phyloP scores from a whole-genome alignment of 2,329 filamentous ascomycete genomes.

The Fusarium foetens region DNA sequence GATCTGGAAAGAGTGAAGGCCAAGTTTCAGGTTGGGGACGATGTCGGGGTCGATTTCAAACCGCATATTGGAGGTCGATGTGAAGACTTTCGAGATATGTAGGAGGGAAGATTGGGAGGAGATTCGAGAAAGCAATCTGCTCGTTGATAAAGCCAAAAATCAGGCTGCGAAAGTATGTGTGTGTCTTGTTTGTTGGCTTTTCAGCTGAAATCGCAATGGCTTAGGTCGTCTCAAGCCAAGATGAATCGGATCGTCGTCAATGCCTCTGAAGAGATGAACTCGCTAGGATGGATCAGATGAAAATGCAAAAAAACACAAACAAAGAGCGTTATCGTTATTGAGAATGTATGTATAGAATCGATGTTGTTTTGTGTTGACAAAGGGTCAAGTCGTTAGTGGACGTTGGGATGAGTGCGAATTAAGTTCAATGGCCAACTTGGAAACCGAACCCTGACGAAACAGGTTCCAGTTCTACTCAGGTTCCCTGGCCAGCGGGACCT shows the following conservation, averaged over 20 bases:
- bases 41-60: constrained; percentile 65
- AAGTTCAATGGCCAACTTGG: constrained; percentile 23
- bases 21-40: constrained; percentile 66
- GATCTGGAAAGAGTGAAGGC: constrained; percentile 66
- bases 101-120: background rate
- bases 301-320: constrained; percentile 11
- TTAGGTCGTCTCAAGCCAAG: constrained; percentile 15
- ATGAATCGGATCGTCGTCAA: constrained; percentile 23
- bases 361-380: constrained; percentile 17
- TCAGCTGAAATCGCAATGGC: constrained; percentile 36
- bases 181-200: constrained; percentile 29
- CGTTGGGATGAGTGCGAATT: constrained; percentile 24
- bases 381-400: background rate
- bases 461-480: constrained; percentile 33
- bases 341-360: background rate
- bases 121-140: background rate
- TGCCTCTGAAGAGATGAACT: constrained; percentile 8
- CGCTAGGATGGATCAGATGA: background rate
- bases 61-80: constrained; percentile 50
- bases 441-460: constrained; percentile 38
- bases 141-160: background rate
- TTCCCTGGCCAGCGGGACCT: constrained; percentile 9
- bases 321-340: constrained; percentile 29
- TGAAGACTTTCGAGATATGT: background rate
- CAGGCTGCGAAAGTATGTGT: constrained; percentile 9